Evolutionary conservation across 192 early-diverging fungal genomes (phyloP).

Genomic region (Coemansia aciculifera): DNA sequence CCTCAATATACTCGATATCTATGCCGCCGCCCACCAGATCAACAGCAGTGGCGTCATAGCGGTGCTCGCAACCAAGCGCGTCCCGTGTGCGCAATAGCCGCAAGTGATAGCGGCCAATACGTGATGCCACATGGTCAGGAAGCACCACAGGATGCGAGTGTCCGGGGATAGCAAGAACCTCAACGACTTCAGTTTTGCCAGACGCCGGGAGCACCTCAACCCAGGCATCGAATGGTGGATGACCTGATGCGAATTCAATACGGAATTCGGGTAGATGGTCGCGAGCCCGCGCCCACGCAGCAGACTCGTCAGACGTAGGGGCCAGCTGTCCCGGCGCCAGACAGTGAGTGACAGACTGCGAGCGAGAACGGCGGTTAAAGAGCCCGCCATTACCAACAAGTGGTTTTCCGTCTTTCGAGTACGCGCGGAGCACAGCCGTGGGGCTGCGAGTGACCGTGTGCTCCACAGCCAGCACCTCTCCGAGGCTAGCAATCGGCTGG

Average conservation of each 20-base stretch:
- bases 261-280: constrained; percentile 46
- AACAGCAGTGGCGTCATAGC: constrained; percentile 23
- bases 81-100: constrained; percentile 41
- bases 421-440: constrained; percentile 40
- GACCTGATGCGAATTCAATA: constrained; percentile 24
- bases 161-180: constrained; percentile 23
- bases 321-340: constrained; percentile 44
- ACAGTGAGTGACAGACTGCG: constrained; percentile 30
- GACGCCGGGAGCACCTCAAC: constrained; percentile 48
- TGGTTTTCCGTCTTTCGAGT: constrained; percentile 36
- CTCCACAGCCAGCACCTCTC: constrained; percentile 27
- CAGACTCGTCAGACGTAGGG: constrained; percentile 23
- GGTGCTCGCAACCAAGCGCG: constrained; percentile 50
- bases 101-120: constrained; percentile 52
- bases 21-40: constrained; percentile 35
- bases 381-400: constrained; percentile 1
- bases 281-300: constrained; percentile 45
- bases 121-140: constrained; percentile 40
- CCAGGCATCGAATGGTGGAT: constrained; percentile 49
- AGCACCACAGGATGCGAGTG: constrained; percentile 30
- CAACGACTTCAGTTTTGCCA: constrained; percentile 45
- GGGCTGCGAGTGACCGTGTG: constrained; percentile 34
- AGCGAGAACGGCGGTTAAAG: constrained; percentile 6
- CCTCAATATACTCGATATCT: constrained; percentile 56
- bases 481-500: constrained; percentile 19